Evolutionary conservation across 2,329 filamentous ascomycete species (phyloP).

Genomic region (Trichoderma koningiopsis): DNA sequence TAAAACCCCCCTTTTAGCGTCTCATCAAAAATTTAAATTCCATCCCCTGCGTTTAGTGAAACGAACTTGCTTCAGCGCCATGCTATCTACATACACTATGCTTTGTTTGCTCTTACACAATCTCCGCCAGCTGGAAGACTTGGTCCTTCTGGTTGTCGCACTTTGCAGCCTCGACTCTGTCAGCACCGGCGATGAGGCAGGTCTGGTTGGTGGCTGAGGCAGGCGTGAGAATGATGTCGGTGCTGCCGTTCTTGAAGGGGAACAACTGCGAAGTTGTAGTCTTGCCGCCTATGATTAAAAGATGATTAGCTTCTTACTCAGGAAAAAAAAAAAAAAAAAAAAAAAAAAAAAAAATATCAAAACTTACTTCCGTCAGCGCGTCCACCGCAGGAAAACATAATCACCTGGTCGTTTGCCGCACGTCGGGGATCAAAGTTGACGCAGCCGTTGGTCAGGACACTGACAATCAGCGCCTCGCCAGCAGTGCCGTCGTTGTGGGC

Average conservation of each 20-base stretch:
- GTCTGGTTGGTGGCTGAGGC: slow-evolving; percentile 44
- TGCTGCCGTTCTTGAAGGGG: slow-evolving; percentile 46
- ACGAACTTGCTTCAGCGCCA: neutral
- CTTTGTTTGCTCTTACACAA: slow-evolving; percentile 18
- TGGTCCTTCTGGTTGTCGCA: slow-evolving; percentile 35
- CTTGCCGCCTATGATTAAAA: slow-evolving; percentile 41
- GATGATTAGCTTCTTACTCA: neutral
- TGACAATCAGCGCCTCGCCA: slow-evolving; percentile 50
- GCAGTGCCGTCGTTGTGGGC: slow-evolving; percentile 49
- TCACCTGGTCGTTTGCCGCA: slow-evolving; percentile 49
- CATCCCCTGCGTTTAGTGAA: slow-evolving; percentile 2
- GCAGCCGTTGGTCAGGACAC: slow-evolving; percentile 54
- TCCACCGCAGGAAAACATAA: slow-evolving; percentile 55
- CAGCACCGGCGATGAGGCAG: slow-evolving; percentile 28
- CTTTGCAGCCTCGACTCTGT: slow-evolving; percentile 32
- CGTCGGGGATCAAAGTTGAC: slow-evolving; percentile 53
- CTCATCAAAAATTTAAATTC: neutral
- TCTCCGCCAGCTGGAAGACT: slow-evolving; percentile 29
- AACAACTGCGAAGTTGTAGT: slow-evolving; percentile 54
- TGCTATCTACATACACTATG: neutral
- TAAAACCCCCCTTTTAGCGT: neutral
- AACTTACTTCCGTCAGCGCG: slow-evolving; percentile 50
- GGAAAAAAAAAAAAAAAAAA: neutral
- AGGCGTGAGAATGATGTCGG: slow-evolving; percentile 48
- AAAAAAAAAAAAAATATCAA: neutral